Base-by-base conservation (phyloP, 2,329 filamentous ascomycete species). In the Trichoderma sp. region DNA sequence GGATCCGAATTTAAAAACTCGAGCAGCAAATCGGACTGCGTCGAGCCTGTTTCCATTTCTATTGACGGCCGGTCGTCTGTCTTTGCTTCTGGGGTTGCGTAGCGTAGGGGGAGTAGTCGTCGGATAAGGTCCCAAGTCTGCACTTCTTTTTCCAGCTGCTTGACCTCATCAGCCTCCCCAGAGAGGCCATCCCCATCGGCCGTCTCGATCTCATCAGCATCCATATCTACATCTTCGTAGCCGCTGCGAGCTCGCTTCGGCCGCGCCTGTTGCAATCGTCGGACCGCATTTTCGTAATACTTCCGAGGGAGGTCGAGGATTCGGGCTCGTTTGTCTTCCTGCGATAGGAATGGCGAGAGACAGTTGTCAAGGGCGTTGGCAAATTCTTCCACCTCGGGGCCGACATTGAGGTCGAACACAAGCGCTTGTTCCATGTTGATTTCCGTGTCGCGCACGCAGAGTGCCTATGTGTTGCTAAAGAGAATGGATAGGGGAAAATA, bases 81-180 rank as follows among this genome's bases (percentile, higher is more conserved):
- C 30, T 73, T 72, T 18, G 71, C 34, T 28, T 73, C 74, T 28
- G 75, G 73, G 18, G 78, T 73, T 43, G 86, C 83, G 78, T 93
- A 91, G 76, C 93, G 88, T 74, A 93, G 81, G 12, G 91, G 90
- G 66, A 97, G 86, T 73, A 97, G 85, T 51, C 93, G 88, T 63
- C 90, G 88, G 72, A 98, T 84, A 32, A 98, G 85, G 78, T 97
- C 91, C 96, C 96, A 99, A 0, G 94, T 96, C 77, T 97, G 93
- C 53, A 91, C 89, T 81, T 99, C 96, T 74, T 92, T 87, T 80
- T 97, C 90, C 86, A 94, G 92, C 71, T 87, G 77, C 87, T 74
- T 78, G 63, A 75, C 77, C 62, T 80, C 76, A 15, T 78, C 76
- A 21, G 72, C 36, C 5, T 76, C 71, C 14, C 73, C 73, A 53